A percentile compares a stretch with the other conserved stretches of the same genome.
Conservation (phyloP, 2,329 filamentous ascomycete species). For the Conoideocrella luteorostrata region DNA sequence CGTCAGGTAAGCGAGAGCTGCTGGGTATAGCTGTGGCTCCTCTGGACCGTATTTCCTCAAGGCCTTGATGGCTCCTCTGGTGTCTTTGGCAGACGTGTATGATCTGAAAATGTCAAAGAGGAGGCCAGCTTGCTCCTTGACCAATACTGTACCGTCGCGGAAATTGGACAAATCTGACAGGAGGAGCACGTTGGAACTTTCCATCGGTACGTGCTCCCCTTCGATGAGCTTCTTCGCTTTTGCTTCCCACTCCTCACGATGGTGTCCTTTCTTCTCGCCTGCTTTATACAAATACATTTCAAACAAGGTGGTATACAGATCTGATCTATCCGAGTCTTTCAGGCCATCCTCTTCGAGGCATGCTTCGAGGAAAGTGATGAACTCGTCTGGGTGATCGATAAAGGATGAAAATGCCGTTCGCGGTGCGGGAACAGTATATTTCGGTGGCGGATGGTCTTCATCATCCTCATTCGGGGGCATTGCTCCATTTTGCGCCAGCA, state of each 20-base stretch:
- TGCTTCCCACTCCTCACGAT: constrained; percentile 71
- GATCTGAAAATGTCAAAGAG: constrained; percentile 95
- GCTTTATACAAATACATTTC: constrained; percentile 97
- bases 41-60: constrained; percentile 85
- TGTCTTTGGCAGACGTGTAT: constrained; percentile 89
- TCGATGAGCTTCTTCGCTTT: constrained; percentile 89
- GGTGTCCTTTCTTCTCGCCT: constrained; percentile 61
- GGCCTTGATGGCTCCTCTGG: constrained; percentile 80
- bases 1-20: constrained; percentile 88
- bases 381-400: constrained; percentile 86
- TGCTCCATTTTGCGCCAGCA: constrained; percentile 46
- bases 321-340: constrained; percentile 68
- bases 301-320: constrained; percentile 90
- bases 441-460: constrained; percentile 37
- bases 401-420: constrained; percentile 92
- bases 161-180: constrained; percentile 90
- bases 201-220: constrained; percentile 73
- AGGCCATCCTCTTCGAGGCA: constrained; percentile 67
- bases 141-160: constrained; percentile 80
- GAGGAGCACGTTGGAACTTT: constrained; percentile 88
- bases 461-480: constrained; percentile 44
- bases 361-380: constrained; percentile 87
- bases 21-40: constrained; percentile 86
- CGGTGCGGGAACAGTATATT: constrained; percentile 76
- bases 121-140: constrained; percentile 88